Base-by-base conservation (phyloP, 176 grass and related monocot species). In the Aegilops speltoides region DNA sequence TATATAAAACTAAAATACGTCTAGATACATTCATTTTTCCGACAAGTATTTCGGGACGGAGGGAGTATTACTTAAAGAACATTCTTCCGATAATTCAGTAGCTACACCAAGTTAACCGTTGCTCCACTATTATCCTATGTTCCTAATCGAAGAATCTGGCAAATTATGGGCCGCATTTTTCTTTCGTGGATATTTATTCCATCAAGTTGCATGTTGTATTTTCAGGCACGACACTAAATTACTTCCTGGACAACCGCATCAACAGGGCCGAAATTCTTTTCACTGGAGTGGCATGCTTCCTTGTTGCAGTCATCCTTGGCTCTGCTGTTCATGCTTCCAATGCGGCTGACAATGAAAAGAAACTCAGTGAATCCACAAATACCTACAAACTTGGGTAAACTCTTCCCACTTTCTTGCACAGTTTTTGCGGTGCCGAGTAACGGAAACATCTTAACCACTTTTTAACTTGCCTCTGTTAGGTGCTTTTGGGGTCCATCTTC, bases 211-310 rank as follows among this genome's bases (percentile, higher is more conserved):
- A 64, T 72, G n/a, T 14, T 83, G 36, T 16, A 57, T 68, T 84
- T 96, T 75, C 84, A 96, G 94, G 94, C 20, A 93, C 94, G 19
- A 96, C 91, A 12, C 34, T 96, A 52, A 96, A 96, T 64, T 93
- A 93, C 82, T 93, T 93, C 82, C 89, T 96, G 20, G 89, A 91
- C 62, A 80, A 92, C 72, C 89, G 89, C 20, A 93, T 96, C 87
- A 96, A 96, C 82, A 88, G 10, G 34, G 94, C 94, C 64, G 91
- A 93, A 50, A 93, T 96, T 84, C 87, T 96, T 74, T 96, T 96
- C 83, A 72, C 91, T 36, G 91, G 94, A 29, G 91, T 91, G 36
- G 94, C 22, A 52, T 96, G 89, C 89, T 96, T 96, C 84, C 83
- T 93, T 59, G 59, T 96, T 82, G 94, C 91, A 14, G 94, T 91